Evolutionary conservation across 2,329 filamentous ascomycete species (phyloP), one percentile per base, ranked within the genome.

Genomic region (Hawksworthiomyces lignivorus): DNA sequence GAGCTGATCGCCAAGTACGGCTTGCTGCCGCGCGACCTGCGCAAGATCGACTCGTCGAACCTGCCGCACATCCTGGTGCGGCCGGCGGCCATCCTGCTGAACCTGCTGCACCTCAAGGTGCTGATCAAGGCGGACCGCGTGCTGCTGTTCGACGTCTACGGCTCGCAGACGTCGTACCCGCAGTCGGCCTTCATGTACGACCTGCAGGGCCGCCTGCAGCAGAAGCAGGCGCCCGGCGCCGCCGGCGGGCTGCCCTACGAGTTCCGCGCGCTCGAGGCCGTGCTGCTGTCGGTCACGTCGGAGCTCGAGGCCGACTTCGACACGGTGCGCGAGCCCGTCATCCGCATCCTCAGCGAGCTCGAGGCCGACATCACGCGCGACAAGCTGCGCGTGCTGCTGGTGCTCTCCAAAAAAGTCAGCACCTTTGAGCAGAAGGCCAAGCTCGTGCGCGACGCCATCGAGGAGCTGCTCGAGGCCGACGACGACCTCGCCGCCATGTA

Each of bases 111-210:
- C 62, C 78, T 98, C 36, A 86, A 92, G 47, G 92, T 95, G 40
- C 74, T 98, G 19, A 95, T 98, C 60, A 96, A 96, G 67, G 79
- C 89, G 49, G 87, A 98, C 57, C 84, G 89, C 19, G 64, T 98
- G 7, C 77, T 98, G 19, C 82, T 98, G 5, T 97, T 98, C 59
- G 92, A 97, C 56, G 87, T 92, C 12, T 97, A 95, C 62, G 92
- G 92, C 22, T 92, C 87, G 30, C 89, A 87, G 46, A 87, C 94
- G 52, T 94, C 88, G 0, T 95, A 96, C 56, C 88, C 90, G 24
- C 92, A 97, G 61, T 95, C 88, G 4, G 79, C 92, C 12, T 98
- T 98, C 66, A 94, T 98, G 79, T 96, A 97, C 63, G 92, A 97
- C 57, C 68, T 98, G 17, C 88, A 97, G 61, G 87, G 87, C 11